Conservation (phyloP, 108 stramenopile genomes). For the Aureococcus anophagefferens region DNA sequence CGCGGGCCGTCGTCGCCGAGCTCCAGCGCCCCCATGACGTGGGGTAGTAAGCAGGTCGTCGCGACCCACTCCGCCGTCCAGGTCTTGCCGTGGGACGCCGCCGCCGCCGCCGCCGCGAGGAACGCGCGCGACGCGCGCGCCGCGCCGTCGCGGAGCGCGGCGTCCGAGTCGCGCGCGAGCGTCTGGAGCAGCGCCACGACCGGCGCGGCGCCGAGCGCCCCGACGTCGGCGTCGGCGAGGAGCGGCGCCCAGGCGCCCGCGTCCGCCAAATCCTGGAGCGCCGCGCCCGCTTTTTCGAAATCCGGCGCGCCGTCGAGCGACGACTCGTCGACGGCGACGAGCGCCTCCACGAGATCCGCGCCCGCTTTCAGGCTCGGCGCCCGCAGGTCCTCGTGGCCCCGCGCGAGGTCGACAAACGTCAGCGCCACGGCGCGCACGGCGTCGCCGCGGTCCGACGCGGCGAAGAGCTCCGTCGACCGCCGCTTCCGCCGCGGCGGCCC, state of each 20-base stretch:
- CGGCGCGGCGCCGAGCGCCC: too few relatives aligned
- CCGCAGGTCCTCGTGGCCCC: background rate
- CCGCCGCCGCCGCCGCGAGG: background rate
- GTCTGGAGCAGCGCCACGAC: too few relatives aligned
- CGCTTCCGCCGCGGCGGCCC: background rate
- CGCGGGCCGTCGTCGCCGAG: background rate
- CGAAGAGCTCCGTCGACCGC: background rate
- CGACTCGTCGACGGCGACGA: background rate
- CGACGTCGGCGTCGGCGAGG: too few relatives aligned
- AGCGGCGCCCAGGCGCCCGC: too few relatives aligned
- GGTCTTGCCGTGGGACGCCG: background rate
- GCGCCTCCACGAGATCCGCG: too few relatives aligned
- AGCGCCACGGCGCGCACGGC: background rate
- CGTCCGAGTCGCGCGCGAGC: background rate
- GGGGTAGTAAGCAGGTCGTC: background rate
- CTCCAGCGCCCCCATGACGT: background rate
- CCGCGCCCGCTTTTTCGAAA: too few relatives aligned
- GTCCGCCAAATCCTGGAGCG: too few relatives aligned
- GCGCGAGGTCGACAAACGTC: background rate
- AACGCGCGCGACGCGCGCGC: background rate
- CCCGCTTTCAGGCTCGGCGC: too few relatives aligned
- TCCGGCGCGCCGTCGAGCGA: too few relatives aligned
- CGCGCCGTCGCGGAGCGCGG: background rate
- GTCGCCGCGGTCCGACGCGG: background rate
- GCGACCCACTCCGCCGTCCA: background rate